Conservation (phyloP, 1,284 basidiomycete genomes). For the Cystobasidiaceae sp. region DNA sequence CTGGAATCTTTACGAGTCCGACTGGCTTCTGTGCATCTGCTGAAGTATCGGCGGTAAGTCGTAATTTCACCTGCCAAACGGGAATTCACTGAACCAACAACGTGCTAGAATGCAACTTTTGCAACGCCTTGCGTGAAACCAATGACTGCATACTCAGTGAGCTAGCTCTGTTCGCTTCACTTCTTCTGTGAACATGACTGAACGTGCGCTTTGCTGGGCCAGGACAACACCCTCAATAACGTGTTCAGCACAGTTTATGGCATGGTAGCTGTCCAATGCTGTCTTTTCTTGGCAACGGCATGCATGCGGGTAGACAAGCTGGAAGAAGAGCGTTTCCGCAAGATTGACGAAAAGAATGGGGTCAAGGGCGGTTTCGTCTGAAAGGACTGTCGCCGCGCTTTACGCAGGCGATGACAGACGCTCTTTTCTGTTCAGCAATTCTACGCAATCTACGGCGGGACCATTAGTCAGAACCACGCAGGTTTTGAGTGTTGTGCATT, state of each 20-base stretch:
- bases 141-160: not conserved
- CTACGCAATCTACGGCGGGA: too few species aligned
- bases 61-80: not conserved
- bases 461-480: too few species aligned
- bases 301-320: conserved; percentile 77
- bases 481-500: too few species aligned
- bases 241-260: conserved; percentile 72
- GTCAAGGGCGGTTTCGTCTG: conserved; percentile 70
- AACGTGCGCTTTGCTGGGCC: not conserved
- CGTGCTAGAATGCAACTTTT: not conserved
- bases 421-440: too few species aligned
- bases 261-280: conserved; percentile 70
- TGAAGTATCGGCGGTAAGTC: conserved; percentile 48
- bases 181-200: not conserved
- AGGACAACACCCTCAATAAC: conserved; percentile 65
- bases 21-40: conserved; percentile 60
- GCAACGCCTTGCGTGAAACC: conserved; percentile 3
- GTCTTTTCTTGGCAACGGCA: conserved; percentile 66
- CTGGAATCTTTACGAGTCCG: conserved; percentile 56
- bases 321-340: conserved; percentile 72
- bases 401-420: too few species aligned
- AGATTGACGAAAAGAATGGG: conserved; percentile 77
- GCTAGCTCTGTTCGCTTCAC: not conserved
- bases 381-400: too few species aligned
- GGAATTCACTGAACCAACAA: not conserved